A percentile compares a stretch with the other conserved stretches of the same genome.
These are phyloP conservation scores for Lagenaria siceraria DNA, from an alignment of 306 rosid genomes.

Conservation along the genomic window DNA sequence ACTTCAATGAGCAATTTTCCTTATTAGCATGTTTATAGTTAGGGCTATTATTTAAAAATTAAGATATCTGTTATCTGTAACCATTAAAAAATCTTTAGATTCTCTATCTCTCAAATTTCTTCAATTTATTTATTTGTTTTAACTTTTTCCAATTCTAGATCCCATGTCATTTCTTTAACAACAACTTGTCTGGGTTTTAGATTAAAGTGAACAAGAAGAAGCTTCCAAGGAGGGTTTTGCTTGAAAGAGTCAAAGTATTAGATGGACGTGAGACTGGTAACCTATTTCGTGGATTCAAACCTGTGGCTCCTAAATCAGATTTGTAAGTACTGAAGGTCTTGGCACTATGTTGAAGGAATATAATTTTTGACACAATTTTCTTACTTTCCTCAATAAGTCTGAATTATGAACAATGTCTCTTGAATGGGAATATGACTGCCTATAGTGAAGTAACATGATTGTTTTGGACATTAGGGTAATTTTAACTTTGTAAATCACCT, in stretches of 20 bases:
- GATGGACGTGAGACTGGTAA: conserved; percentile 38
- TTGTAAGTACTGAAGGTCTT: conserved; percentile 35
- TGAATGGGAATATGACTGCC: not conserved
- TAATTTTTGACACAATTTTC: not conserved
- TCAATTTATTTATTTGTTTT: not conserved
- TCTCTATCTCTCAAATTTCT: not conserved
- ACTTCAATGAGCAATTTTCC: not conserved
- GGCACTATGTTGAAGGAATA: not conserved
- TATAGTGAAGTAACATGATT: not conserved
- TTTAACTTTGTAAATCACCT: not conserved
- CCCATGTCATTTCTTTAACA: not conserved
- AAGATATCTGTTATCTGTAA: not conserved
- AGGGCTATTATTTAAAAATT: not conserved
- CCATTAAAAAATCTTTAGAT: not conserved
- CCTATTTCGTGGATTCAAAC: conserved; percentile 52
- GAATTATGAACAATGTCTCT: not conserved
- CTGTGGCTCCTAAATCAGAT: conserved; percentile 56
- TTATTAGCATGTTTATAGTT: not conserved
- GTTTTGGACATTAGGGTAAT: not conserved
- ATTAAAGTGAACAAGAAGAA: conserved; percentile 48
- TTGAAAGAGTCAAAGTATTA: conserved; percentile 49
- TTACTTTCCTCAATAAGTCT: not conserved
- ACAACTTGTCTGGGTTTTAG: conserved; percentile 26
- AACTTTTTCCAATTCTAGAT: not conserved
- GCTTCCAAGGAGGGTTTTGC: conserved; percentile 49